Evolutionary conservation across 306 rosid species (phyloP).

Genomic region (Glycine latifolia): DNA sequence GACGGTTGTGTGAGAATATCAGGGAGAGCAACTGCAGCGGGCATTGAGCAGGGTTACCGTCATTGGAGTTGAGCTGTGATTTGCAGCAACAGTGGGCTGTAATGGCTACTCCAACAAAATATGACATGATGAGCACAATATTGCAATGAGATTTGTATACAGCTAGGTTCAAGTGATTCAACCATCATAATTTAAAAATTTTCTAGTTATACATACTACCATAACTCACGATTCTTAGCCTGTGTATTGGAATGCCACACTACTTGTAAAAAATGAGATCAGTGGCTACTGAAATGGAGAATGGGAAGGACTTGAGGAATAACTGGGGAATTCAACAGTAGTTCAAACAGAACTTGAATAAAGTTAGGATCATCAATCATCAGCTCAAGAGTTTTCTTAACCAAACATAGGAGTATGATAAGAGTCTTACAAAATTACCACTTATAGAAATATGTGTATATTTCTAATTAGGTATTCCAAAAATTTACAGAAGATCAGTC

Average conservation of each 20-base stretch:
- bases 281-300: not conserved
- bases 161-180: conserved; percentile 2
- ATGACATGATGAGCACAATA: not conserved
- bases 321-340: not conserved
- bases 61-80: not conserved
- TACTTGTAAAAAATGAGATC: conserved; percentile 1
- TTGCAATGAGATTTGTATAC: not conserved
- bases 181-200: not conserved
- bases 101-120: conserved; percentile 11
- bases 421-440: conserved; percentile 16
- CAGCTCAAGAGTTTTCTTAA: conserved; percentile 26
- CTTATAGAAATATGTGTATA: conserved; percentile 22
- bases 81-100: not conserved
- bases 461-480: conserved; percentile 1
- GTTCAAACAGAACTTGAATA: conserved; percentile 19
- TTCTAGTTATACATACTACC: not conserved
- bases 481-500: conserved; percentile 2
- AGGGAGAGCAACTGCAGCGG: too few relatives aligned
- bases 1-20: too few relatives aligned
- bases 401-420: not conserved
- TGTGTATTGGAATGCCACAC: not conserved
- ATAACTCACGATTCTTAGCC: not conserved
- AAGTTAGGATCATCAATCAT: conserved; percentile 10
- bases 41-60: too few relatives aligned
- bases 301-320: conserved; percentile 8